Evolutionary conservation across 176 grass and related monocot genomes (phyloP).

Genomic region (Typha latifolia): DNA sequence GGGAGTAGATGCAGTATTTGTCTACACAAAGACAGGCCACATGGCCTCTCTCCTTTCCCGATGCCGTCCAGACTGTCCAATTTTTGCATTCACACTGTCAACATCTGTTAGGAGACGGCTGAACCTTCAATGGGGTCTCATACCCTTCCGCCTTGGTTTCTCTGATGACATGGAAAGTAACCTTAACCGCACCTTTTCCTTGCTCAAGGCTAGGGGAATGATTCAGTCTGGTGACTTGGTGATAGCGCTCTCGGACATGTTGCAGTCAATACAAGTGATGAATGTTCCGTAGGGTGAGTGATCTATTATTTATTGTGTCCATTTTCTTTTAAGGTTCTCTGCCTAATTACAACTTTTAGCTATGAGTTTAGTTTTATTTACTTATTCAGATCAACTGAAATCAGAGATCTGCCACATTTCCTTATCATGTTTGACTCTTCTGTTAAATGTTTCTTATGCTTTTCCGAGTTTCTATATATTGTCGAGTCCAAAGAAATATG

Average conservation of each 20-base stretch:
- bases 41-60: slow-evolving; percentile 88
- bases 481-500: no score
- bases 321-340: not conserved
- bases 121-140: slow-evolving; percentile 93
- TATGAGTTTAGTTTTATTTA: not conserved
- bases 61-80: slow-evolving; percentile 81
- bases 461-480: not conserved
- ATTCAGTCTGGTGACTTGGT: slow-evolving; percentile 78
- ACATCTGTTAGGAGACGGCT: slow-evolving; percentile 54
- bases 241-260: slow-evolving; percentile 83
- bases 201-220: slow-evolving; percentile 97
- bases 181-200: slow-evolving; percentile 80
- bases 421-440: not conserved
- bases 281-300: slow-evolving; percentile 52
- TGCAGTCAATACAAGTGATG: slow-evolving; percentile 99
- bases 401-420: not conserved
- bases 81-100: slow-evolving; percentile 84
- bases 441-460: not conserved
- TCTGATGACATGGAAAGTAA: slow-evolving; percentile 93
- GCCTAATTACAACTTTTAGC: not conserved
- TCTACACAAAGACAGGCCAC: slow-evolving; percentile 69
- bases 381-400: not conserved
- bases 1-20: slow-evolving; percentile 83
- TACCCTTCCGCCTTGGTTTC: slow-evolving; percentile 73
- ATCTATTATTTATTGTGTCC: not conserved